phyloP scores from a whole-genome alignment of 2,329 filamentous ascomycete species.

The Ophiosphaerella narmari region DNA sequence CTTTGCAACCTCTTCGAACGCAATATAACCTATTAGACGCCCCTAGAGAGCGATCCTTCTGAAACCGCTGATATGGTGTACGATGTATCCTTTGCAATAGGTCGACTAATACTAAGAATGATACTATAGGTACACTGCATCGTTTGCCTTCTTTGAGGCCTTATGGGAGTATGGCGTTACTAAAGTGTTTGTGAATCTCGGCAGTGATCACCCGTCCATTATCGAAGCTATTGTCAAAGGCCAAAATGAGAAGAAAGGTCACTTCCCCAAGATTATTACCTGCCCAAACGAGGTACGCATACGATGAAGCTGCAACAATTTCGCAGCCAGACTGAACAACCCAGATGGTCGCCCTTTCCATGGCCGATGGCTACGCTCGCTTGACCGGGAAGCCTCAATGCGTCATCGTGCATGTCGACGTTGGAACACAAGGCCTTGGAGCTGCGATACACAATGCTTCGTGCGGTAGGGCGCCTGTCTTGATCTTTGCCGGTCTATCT shows the following conservation, averaged over 20 bases:
- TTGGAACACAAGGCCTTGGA: conserved; percentile 78
- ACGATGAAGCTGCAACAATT: background rate
- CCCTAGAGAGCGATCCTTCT: background rate
- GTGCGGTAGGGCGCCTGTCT: conserved; percentile 72
- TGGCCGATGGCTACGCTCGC: conserved; percentile 78
- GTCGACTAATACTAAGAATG: background rate
- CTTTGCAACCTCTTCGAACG: background rate
- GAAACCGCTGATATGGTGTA: conserved; percentile 23
- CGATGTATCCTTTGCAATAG: background rate
- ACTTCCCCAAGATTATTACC: conserved; percentile 75
- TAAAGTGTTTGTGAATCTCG: conserved; percentile 66
- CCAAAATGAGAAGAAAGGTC: conserved; percentile 66
- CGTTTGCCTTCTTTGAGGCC: conserved; percentile 81
- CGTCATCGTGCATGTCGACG: conserved; percentile 80
- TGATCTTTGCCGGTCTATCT: conserved; percentile 78
- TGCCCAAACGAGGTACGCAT: conserved; percentile 73
- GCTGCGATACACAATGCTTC: conserved; percentile 81
- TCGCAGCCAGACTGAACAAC: conserved; percentile 7
- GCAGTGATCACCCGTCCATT: conserved; percentile 75
- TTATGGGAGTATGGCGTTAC: conserved; percentile 64
- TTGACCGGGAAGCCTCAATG: conserved; percentile 73
- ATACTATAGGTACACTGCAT: conserved; percentile 67
- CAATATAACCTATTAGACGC: background rate
- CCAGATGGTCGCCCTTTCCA: conserved; percentile 82
- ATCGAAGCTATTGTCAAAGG: conserved; percentile 81